A percentile compares a stretch with the other conserved stretches of the same genome.
Evolutionary conservation across 768 basidiomycete species (phyloP).

Genomic region (Suillus bovinus): DNA sequence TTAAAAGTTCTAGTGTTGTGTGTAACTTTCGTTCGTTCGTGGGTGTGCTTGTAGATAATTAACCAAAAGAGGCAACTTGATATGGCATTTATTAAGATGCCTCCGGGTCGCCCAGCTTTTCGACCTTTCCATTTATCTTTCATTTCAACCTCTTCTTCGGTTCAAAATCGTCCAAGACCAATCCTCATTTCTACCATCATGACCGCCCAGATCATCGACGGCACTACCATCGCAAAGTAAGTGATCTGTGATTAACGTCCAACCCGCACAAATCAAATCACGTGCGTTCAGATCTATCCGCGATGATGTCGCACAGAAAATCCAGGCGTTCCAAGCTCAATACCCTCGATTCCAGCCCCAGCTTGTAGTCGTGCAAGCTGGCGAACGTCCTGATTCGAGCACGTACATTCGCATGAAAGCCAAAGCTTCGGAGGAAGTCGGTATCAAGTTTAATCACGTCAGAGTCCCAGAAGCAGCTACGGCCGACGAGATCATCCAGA

Average conservation of each 20-base stretch:
- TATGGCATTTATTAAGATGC: slow-evolving; percentile 10
- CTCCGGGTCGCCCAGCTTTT: neutral
- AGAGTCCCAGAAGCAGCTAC: slow-evolving; percentile 64
- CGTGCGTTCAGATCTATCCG: slow-evolving; percentile 69
- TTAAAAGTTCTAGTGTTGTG: slow-evolving; percentile 5
- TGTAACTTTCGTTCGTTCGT: slow-evolving; percentile 2
- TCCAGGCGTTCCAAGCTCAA: slow-evolving; percentile 59
- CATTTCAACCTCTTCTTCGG: slow-evolving; percentile 8
- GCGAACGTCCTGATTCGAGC: slow-evolving; percentile 85
- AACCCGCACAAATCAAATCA: slow-evolving; percentile 14
- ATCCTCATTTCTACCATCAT: slow-evolving; percentile 28
- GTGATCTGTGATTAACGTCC: slow-evolving; percentile 21
- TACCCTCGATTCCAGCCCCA: slow-evolving; percentile 90
- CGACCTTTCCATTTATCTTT: slow-evolving; percentile 9
- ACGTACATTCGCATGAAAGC: slow-evolving; percentile 98
- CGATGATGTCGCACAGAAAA: slow-evolving; percentile 67
- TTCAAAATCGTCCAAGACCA: slow-evolving; percentile 6
- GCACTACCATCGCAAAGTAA: slow-evolving; percentile 82
- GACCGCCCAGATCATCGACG: slow-evolving; percentile 73
- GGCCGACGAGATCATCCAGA: slow-evolving; percentile 72
- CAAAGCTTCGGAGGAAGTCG: slow-evolving; percentile 93
- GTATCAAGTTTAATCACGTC: slow-evolving; percentile 85
- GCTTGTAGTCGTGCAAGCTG: slow-evolving; percentile 92
- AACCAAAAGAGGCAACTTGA: slow-evolving; percentile 10
- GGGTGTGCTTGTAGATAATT: neutral